These are phyloP conservation scores for Solanum rostratum DNA, from an alignment of 257 asterid species.

Conservation along the genomic window DNA sequence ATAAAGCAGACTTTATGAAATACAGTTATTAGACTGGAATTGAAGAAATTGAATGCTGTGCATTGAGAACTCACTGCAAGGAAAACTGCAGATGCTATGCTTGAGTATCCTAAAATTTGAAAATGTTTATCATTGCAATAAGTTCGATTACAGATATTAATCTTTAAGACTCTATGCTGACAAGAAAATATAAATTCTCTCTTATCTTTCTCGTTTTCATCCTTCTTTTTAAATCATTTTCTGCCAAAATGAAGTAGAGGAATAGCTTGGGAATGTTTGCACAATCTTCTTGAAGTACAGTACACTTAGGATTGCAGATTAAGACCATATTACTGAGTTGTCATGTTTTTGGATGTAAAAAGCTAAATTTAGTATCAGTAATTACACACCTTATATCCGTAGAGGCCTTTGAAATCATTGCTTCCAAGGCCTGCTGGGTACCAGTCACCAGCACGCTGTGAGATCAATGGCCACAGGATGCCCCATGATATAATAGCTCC, in stretches of 20 bases:
- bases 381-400: conserved; percentile 67
- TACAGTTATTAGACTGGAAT: neutral
- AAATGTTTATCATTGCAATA: neutral
- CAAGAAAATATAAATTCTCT: neutral
- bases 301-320: neutral
- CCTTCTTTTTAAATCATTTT: neutral
- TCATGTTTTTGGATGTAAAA: neutral
- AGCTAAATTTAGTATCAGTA: neutral
- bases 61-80: neutral
- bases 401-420: conserved; percentile 93
- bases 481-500: conserved; percentile 99
- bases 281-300: neutral
- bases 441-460: conserved; percentile 77
- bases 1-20: neutral
- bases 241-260: neutral
- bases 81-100: neutral
- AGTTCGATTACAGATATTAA: neutral
- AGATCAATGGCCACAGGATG: conserved; percentile 85
- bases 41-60: neutral
- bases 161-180: neutral
- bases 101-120: neutral
- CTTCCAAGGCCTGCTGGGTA: conserved; percentile 83
- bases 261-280: neutral
- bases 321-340: neutral
- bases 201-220: neutral